Evolutionary conservation across 441 rosid genomes (phyloP).

Genomic region (Capsella rubella): DNA sequence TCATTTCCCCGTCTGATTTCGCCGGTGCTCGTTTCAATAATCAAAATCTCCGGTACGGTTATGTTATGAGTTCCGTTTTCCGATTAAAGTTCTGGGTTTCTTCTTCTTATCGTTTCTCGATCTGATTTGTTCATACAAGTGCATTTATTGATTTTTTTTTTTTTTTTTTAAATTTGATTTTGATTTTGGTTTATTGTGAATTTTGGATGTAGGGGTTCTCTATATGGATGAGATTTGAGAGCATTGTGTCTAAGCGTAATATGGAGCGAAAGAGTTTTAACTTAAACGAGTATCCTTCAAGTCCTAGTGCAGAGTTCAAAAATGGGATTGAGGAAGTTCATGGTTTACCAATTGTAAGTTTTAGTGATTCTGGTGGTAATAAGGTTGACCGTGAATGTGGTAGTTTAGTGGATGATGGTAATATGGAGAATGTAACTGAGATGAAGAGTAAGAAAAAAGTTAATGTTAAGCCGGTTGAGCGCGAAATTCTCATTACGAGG

Average conservation of each 20-base stretch:
- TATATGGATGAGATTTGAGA: slow-evolving; percentile 41
- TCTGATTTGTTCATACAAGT: neutral
- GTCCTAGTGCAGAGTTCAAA: too few species aligned
- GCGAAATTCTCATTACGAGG: slow-evolving; percentile 40
- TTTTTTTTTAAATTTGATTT: neutral
- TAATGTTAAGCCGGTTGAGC: slow-evolving; percentile 30
- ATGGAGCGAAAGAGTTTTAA: slow-evolving; percentile 24
- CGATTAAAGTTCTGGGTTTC: slow-evolving; percentile 16
- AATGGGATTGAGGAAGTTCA: too few species aligned
- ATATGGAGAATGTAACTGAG: slow-evolving; percentile 15
- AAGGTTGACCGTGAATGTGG: slow-evolving; percentile 24
- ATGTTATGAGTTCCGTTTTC: neutral
- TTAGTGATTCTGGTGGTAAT: slow-evolving; percentile 30
- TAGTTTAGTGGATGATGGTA: slow-evolving; percentile 20
- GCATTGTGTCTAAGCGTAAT: slow-evolving; percentile 37
- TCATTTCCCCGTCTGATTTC: slow-evolving; percentile 1
- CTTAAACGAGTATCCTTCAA: slow-evolving; percentile 31
- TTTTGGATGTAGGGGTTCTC: neutral
- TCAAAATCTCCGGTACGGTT: neutral
- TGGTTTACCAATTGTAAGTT: neutral
- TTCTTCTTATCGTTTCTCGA: neutral
- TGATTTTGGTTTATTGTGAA: slow-evolving; percentile 16
- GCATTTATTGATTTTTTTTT: neutral
- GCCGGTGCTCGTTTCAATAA: neutral
- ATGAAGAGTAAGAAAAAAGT: slow-evolving; percentile 42